phyloP scores from a whole-genome alignment of 495 filamentous ascomycete species.

The Lasiosphaeria hispida region DNA sequence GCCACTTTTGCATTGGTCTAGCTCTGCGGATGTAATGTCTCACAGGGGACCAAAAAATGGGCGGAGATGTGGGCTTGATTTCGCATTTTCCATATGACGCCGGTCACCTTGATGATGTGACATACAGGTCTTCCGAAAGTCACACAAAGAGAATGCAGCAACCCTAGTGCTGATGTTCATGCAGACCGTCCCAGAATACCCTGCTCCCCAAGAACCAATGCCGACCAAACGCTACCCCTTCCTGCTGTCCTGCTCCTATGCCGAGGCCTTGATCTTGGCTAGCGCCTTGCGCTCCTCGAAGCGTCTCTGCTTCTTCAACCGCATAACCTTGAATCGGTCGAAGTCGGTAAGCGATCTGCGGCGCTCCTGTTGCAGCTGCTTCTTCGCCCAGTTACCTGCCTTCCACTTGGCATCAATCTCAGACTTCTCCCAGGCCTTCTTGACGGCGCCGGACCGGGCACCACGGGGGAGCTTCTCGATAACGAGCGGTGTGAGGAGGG shows the following conservation, averaged over 20 bases:
- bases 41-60: not conserved
- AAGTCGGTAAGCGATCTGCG: constrained; percentile 93
- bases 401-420: constrained; percentile 90
- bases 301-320: constrained; percentile 95
- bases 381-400: constrained; percentile 86
- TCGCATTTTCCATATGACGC: constrained; percentile 48
- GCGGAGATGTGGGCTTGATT: constrained; percentile 32
- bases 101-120: constrained; percentile 45
- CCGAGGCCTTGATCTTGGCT: constrained; percentile 65
- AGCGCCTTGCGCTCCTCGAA: constrained; percentile 94
- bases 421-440: constrained; percentile 79
- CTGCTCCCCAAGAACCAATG: constrained; percentile 36
- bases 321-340: constrained; percentile 98
- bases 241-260: constrained; percentile 33
- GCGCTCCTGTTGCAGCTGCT: constrained; percentile 74
- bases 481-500: constrained; percentile 86
- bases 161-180: constrained; percentile 48
- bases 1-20: not conserved
- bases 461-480: constrained; percentile 85
- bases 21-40: not conserved
- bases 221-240: constrained; percentile 36
- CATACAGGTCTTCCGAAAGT: constrained; percentile 53
- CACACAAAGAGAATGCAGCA: constrained; percentile 49
- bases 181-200: constrained; percentile 46
- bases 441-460: constrained; percentile 76